A percentile compares a stretch with the other conserved stretches of the same genome.
phyloP scores from a whole-genome alignment of 2,329 filamentous ascomycete species.

The Albifimbria verrucaria region DNA sequence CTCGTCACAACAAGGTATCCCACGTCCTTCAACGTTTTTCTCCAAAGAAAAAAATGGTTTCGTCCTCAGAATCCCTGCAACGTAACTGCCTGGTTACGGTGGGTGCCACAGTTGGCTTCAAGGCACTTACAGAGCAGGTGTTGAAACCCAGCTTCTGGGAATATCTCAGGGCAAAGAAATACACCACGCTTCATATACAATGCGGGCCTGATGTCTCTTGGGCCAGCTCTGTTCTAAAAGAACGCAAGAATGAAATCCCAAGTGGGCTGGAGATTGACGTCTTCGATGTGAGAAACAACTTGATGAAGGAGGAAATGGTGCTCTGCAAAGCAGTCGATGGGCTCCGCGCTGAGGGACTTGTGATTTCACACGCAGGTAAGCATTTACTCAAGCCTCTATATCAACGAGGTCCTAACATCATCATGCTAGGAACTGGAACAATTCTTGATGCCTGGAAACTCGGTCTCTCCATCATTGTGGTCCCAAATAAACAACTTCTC shows the following conservation, averaged over 20 bases:
- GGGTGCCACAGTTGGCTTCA: slow-evolving; percentile 86
- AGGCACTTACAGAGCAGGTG: slow-evolving; percentile 63
- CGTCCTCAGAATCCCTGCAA: slow-evolving; percentile 7
- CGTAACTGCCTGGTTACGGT: slow-evolving; percentile 78
- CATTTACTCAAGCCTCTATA: slow-evolving; percentile 3
- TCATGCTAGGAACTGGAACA: slow-evolving; percentile 71
- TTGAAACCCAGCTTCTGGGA: slow-evolving; percentile 61
- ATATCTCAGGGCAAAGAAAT: slow-evolving; percentile 56
- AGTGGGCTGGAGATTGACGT: slow-evolving; percentile 20
- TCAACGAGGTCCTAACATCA: slow-evolving; percentile 1
- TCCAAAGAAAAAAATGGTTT: slow-evolving; percentile 7
- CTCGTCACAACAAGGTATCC: no score
- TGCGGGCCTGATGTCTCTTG: slow-evolving; percentile 65
- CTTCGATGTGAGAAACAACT: slow-evolving; percentile 29
- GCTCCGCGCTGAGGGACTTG: slow-evolving; percentile 59
- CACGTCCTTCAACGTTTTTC: no score
- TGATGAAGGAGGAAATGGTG: slow-evolving; percentile 47
- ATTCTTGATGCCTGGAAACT: slow-evolving; percentile 79
- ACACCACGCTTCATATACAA: slow-evolving; percentile 73
- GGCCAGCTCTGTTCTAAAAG: slow-evolving; percentile 21
- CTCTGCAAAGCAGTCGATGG: slow-evolving; percentile 46
- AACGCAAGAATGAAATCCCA: slow-evolving; percentile 20
- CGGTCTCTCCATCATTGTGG: slow-evolving; percentile 76
- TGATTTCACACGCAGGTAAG: slow-evolving; percentile 87
- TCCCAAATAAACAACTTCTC: slow-evolving; percentile 78